These are phyloP conservation scores for Trichoderma sp. DNA, from an alignment of 2,329 filamentous ascomycete species.

Conservation along the genomic window DNA sequence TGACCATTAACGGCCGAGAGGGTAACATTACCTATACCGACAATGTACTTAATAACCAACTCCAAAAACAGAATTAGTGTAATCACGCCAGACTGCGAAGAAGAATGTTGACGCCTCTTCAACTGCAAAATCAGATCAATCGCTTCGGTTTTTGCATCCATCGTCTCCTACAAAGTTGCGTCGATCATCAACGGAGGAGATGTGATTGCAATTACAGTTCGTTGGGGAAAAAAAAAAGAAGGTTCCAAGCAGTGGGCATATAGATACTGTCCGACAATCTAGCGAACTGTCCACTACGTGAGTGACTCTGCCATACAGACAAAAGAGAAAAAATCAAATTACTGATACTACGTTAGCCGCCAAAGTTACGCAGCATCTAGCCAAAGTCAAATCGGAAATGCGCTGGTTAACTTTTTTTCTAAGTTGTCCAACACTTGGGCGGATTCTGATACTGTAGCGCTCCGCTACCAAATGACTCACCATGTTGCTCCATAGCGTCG, in stretches of 20 bases:
- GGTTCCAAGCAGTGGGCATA: not conserved
- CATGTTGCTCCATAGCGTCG: not conserved
- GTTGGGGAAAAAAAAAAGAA: not conserved
- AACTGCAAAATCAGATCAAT: not conserved
- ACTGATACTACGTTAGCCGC: not conserved
- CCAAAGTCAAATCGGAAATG: not conserved
- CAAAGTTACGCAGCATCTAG: not conserved
- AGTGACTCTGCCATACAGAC: not conserved
- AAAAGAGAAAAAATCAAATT: not conserved
- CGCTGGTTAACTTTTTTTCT: not conserved
- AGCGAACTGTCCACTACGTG: not conserved
- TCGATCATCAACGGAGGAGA: not conserved
- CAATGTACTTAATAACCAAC: not conserved
- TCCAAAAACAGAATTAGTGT: not conserved
- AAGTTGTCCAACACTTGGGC: not conserved
- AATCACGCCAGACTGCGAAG: not conserved
- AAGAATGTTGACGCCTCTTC: not conserved
- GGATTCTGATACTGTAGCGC: not conserved
- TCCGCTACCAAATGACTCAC: conserved; percentile 7
- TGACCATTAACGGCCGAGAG: not conserved
- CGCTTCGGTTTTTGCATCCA: not conserved
- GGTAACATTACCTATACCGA: not conserved
- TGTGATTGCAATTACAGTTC: not conserved
- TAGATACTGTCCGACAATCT: not conserved
- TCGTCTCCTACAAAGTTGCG: not conserved